Evolutionary conservation across 169 alveolate genomes (phyloP).

Genomic region (Plasmodium cynomolgi): DNA sequence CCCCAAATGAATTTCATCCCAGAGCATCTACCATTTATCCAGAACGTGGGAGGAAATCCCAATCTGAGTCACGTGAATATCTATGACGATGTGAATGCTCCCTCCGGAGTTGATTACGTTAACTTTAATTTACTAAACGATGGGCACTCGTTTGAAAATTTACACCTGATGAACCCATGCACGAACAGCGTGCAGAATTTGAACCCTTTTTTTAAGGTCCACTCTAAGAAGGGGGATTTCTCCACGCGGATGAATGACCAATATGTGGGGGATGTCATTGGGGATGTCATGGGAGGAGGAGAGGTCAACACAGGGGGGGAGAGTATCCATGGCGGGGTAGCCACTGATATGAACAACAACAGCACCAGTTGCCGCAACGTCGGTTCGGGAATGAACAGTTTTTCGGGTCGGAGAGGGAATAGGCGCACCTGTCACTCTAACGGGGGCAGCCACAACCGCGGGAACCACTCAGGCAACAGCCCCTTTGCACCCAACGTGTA

Average conservation of each 20-base stretch:
- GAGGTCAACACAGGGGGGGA: neutral
- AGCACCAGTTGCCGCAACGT: neutral
- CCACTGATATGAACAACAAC: neutral
- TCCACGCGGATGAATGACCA: neutral
- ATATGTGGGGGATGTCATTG: neutral
- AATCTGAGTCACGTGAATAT: constrained; percentile 3
- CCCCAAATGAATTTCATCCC: constrained; percentile 22
- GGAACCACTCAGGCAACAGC: neutral
- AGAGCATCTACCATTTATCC: neutral
- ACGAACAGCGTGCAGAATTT: neutral
- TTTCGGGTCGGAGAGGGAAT: neutral
- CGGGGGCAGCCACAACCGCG: neutral
- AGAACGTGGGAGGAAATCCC: neutral
- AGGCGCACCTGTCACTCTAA: neutral
- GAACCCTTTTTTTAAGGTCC: neutral
- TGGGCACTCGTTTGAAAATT: neutral
- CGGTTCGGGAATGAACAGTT: neutral
- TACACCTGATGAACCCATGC: neutral
- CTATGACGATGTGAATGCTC: constrained; percentile 18
- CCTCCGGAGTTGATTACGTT: constrained; percentile 21
- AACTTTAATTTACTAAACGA: constrained; percentile 9
- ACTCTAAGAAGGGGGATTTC: neutral
- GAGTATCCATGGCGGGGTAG: neutral
- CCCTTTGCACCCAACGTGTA: neutral
- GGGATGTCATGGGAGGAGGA: neutral